phyloP scores from a whole-genome alignment of 2,329 filamentous ascomycete species.

The Lasiodiplodia citricola region DNA sequence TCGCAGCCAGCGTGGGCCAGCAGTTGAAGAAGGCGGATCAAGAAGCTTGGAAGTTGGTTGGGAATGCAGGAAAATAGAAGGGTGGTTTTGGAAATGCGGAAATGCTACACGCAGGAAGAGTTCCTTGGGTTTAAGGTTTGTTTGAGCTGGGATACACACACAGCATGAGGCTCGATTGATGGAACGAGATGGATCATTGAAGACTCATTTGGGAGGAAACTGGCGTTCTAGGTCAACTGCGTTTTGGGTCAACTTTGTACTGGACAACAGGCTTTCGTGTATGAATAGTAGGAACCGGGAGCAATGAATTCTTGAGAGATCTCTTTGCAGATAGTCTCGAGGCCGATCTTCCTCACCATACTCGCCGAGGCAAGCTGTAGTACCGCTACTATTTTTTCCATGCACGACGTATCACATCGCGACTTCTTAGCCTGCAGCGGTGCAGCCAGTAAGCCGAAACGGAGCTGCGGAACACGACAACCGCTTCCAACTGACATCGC shows the following conservation, averaged over 20 bases:
- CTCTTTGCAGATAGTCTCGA: not conserved
- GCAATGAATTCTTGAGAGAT: not conserved
- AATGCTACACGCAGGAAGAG: not conserved
- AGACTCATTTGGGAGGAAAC: not conserved
- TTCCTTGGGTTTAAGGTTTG: not conserved
- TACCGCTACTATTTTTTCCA: not conserved
- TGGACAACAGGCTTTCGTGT: not conserved
- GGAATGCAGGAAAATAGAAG: not conserved
- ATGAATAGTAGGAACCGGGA: not conserved
- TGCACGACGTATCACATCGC: not conserved
- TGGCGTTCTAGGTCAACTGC: not conserved
- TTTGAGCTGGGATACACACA: not conserved
- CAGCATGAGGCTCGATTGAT: not conserved
- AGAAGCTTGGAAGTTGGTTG: conserved; percentile 27
- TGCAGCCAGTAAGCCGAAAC: not conserved
- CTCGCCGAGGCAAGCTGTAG: not conserved
- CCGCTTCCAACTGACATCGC: not conserved
- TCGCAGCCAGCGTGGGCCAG: conserved; percentile 39
- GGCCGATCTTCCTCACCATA: not conserved
- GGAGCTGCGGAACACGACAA: not conserved
- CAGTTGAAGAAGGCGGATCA: conserved; percentile 25
- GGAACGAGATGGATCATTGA: not conserved
- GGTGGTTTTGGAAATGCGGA: not conserved
- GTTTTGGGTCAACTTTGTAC: not conserved
- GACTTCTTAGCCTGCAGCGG: not conserved